Evolutionary conservation across 2,329 filamentous ascomycete species (phyloP).

Genomic region (Xylaria arbuscula): DNA sequence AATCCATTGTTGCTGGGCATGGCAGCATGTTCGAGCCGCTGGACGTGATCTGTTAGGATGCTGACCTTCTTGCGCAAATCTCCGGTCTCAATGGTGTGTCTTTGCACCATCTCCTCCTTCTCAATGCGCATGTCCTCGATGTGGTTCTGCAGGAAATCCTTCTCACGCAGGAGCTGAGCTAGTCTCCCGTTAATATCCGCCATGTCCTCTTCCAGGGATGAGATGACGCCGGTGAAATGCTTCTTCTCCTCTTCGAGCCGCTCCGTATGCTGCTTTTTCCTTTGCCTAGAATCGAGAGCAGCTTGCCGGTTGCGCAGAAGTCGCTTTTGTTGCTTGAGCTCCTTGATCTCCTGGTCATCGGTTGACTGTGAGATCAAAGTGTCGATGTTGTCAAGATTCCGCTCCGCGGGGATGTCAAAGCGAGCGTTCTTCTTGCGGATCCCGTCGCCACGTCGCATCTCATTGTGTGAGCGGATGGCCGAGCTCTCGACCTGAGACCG

Average conservation of each 20-base stretch:
- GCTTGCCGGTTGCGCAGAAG: constrained; percentile 94
- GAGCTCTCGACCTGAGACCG: constrained; percentile 75
- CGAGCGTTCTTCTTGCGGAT: constrained; percentile 99
- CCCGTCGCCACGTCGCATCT: constrained; percentile 81
- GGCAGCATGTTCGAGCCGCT: constrained; percentile 74
- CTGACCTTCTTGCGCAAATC: constrained; percentile 93
- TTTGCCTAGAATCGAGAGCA: constrained; percentile 94
- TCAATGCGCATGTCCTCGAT: constrained; percentile 82
- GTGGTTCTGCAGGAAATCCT: constrained; percentile 78
- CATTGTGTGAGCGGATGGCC: constrained; percentile 78
- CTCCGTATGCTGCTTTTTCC: constrained; percentile 98
- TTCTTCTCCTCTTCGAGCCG: constrained; percentile 98
- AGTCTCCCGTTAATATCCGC: constrained; percentile 74
- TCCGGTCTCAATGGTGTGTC: constrained; percentile 88
- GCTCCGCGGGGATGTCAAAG: constrained; percentile 95
- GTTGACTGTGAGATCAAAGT: constrained; percentile 87
- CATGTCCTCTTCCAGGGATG: constrained; percentile 81
- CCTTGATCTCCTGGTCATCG: constrained; percentile 94
- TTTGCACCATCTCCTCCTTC: constrained; percentile 90
- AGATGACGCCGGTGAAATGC: constrained; percentile 80
- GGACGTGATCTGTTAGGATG: constrained; percentile 78
- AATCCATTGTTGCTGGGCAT: constrained; percentile 71
- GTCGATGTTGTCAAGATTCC: constrained; percentile 95
- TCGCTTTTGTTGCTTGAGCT: constrained; percentile 98
- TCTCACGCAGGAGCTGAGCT: constrained; percentile 77